Evolutionary conservation across 805 yeast species (phyloP), one percentile per base, ranked within the genome.

Genomic region (Myxozyma udenii): DNA sequence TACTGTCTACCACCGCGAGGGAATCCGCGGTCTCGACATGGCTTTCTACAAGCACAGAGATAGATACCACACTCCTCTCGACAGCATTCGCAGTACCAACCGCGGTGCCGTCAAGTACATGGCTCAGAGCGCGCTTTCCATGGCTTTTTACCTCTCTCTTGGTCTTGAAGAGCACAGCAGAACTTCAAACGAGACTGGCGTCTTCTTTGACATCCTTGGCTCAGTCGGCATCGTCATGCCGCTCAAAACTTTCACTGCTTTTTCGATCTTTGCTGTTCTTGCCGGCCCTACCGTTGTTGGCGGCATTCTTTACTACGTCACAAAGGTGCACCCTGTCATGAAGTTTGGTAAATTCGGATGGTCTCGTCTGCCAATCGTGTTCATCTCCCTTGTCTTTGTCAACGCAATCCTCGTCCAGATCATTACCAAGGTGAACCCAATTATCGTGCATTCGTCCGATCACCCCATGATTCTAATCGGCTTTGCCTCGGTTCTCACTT

Each of bases 1-100:
- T 68, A 78, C 79, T 57, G 79, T 87, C 2, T 90, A 89, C 65
- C 74, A 76, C 47, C 55, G 49, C 2, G 68, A 76, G 40, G 95
- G 93, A 0, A 64, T 87, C 44, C 26, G 95, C 56, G 97, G 97
- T 6, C 75, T 89, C 61, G 97, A 89, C 68, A 78, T 89, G 62
- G 96, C 96, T 0, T 90, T 87, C 66, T 87, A 79, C 66, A 84
- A 81, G 63, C 95, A 96, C 18, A 77, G 97, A 62, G 79, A 85
- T 45, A 67, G 86, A 38, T 89, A 89, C 62, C 97, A 89, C 64
- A 89, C 96, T 0, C 70, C 73, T 4, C 73, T 78, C 41, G 97
- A 89, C 67, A 78, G 78, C 44, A 82, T 86, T 22, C 41, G 42
- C n/a, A 42, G 48, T 24, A 53, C 60, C 16, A 37, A 41, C 25